Evolutionary conservation across 352 stramenopile species (phyloP).

Genomic region (Phytopythium kandeliae): DNA sequence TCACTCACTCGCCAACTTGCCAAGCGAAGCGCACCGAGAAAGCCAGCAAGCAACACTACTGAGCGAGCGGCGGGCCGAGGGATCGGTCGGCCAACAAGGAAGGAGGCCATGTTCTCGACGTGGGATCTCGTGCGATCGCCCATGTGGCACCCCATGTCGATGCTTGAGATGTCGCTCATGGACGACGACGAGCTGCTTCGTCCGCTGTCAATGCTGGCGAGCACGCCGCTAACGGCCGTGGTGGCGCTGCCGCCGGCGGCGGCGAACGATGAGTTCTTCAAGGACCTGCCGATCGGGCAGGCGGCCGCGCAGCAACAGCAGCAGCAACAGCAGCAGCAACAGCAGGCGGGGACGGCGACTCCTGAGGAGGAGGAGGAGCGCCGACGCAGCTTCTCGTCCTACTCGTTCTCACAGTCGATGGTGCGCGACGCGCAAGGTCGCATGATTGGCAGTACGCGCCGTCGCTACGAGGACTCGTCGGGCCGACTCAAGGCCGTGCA

Average conservation of each 20-base stretch:
- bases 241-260: conserved; percentile 24
- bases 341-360: conserved; percentile 13
- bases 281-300: conserved; percentile 45
- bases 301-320: conserved; percentile 19
- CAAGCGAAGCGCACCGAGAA: neutral
- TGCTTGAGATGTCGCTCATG: conserved; percentile 81
- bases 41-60: conserved; percentile 1
- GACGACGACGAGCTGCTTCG: conserved; percentile 45
- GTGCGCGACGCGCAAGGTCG: conserved; percentile 63
- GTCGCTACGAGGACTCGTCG: conserved; percentile 79
- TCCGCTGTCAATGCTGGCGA: conserved; percentile 27
- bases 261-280: conserved; percentile 79
- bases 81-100: neutral
- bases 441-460: conserved; percentile 59
- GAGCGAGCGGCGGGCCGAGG: conserved; percentile 9
- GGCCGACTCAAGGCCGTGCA: conserved; percentile 79
- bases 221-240: conserved; percentile 16
- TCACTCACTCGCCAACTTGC: conserved; percentile 20
- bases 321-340: too few relatives aligned
- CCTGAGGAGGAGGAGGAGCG: conserved; percentile 26
- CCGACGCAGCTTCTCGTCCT: conserved; percentile 58
- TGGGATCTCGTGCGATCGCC: conserved; percentile 77
- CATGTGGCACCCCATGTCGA: conserved; percentile 75
- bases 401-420: conserved; percentile 74
- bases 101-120: conserved; percentile 42